A percentile compares a stretch with the other conserved stretches of the same genome.
phyloP scores from a whole-genome alignment of 805 yeast species.

The Candida insectorum region DNA sequence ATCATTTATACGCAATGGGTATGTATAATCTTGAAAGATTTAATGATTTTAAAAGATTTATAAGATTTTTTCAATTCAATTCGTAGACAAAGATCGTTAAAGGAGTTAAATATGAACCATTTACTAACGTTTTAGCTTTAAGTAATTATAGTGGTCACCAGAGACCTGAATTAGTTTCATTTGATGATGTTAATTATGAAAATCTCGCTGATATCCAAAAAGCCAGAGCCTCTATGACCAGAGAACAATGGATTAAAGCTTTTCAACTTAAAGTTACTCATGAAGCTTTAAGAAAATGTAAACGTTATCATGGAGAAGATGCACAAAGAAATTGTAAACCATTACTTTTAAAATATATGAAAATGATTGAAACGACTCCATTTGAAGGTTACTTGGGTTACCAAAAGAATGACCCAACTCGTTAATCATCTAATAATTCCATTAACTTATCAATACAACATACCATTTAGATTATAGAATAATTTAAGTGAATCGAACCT shows the following conservation, averaged over 20 bases:
- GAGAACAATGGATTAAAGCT: slow-evolving; percentile 77
- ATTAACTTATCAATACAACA: no score
- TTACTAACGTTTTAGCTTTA: slow-evolving; percentile 23
- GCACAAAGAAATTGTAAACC: slow-evolving; percentile 74
- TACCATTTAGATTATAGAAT: no score
- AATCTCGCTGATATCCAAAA: slow-evolving; percentile 57
- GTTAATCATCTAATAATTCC: no score
- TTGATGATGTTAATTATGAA: slow-evolving; percentile 77
- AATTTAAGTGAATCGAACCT: no score
- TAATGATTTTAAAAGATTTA: no score
- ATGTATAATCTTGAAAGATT: no score
- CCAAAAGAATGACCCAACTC: slow-evolving; percentile 84
- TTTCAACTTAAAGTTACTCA: slow-evolving; percentile 66
- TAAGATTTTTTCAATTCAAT: no score
- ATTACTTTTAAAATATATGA: slow-evolving; percentile 71
- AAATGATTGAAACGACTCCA: slow-evolving; percentile 67
- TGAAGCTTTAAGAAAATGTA: slow-evolving; percentile 74
- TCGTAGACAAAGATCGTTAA: no score
- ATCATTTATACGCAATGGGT: no score
- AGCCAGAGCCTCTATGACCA: slow-evolving; percentile 75
- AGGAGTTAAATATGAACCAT: no score
- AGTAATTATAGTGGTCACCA: slow-evolving; percentile 39
- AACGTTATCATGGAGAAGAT: slow-evolving; percentile 51
- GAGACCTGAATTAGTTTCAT: slow-evolving; percentile 72
- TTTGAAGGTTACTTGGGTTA: slow-evolving; percentile 77